Evolutionary conservation across 805 yeast species (phyloP), one percentile per base, ranked within the genome.

Genomic region (Isabelozyma heimii): DNA sequence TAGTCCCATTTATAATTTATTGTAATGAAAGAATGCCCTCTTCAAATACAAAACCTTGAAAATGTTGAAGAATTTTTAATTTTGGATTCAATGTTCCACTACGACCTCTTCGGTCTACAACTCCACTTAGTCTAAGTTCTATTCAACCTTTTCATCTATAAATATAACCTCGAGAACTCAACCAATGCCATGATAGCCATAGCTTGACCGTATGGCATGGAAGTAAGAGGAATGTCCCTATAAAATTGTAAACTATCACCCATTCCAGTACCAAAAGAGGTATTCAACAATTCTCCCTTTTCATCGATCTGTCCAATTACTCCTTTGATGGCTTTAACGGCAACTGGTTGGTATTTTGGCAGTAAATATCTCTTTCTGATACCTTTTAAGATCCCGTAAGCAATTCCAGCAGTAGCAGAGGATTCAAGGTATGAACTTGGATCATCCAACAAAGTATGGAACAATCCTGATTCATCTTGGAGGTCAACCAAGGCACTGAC

Each of bases 111-210:
- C 24, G 24, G 24, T 20, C 24, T 20, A 20, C 24, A 20, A 3
- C 24, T 20, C 24, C 24, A 20, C 24, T 20, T 20, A 20, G 24
- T 6, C 24, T 20, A 20, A 20, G 24, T 20, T 20, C 24, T 20
- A 20, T 20, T 20, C 24, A 20, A 20, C 24, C 24, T 5, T 20
- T 20, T 20, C 6, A 20, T 41, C 38, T 50, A 56, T 26, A 58
- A 49, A 42, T 56, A 60, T 37, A 60, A 50, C 47, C 46, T 60
- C 33, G 52, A 46, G 47, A 47, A 66, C 52, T 67, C 72, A 14
- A 63, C 65, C 15, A 67, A 49, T 5, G 70, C 70, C 66, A 67
- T 67, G 47, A 67, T 67, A n/a, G 69, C 72, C 70, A 67, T 63
- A 8, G 71, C 71, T 49, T 66, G 70, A 1, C 71, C 71, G 48